These are phyloP conservation scores for Eustoma russellianum DNA, from an alignment of 257 asterid species.

Conservation along the genomic window DNA sequence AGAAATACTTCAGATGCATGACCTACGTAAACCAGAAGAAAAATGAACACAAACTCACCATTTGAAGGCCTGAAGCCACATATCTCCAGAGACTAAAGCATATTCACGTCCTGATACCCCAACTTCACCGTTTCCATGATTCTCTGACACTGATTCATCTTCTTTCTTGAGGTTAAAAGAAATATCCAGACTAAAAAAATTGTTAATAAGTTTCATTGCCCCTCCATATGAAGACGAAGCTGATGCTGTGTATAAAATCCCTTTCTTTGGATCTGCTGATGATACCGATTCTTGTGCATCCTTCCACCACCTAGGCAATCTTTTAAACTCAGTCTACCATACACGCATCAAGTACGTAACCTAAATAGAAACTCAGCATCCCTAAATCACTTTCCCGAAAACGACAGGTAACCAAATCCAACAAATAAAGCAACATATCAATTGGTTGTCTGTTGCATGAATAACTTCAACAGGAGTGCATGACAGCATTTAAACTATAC, in stretches of 20 bases:
- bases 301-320: conserved; percentile 81
- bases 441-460: not conserved
- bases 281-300: conserved; percentile 63
- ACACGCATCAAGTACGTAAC: not conserved
- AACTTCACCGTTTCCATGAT: conserved; percentile 48
- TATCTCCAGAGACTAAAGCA: conserved; percentile 76
- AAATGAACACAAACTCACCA: conserved; percentile 27
- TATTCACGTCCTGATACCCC: conserved; percentile 72
- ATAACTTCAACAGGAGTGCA: not conserved
- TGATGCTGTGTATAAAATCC: conserved; percentile 59
- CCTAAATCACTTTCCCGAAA: not conserved
- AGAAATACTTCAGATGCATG: not conserved
- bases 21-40: not conserved
- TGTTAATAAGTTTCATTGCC: conserved; percentile 81
- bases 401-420: not conserved
- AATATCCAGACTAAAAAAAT: conserved; percentile 68
- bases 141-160: conserved; percentile 34
- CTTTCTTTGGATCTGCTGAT: conserved; percentile 38
- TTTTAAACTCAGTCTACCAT: not conserved
- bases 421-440: not conserved
- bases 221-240: conserved; percentile 61
- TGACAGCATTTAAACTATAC: not conserved
- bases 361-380: not conserved
- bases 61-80: conserved; percentile 88
- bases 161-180: conserved; percentile 71